phyloP scores from a whole-genome alignment of 306 rosid species.

The Cucumis melo region DNA sequence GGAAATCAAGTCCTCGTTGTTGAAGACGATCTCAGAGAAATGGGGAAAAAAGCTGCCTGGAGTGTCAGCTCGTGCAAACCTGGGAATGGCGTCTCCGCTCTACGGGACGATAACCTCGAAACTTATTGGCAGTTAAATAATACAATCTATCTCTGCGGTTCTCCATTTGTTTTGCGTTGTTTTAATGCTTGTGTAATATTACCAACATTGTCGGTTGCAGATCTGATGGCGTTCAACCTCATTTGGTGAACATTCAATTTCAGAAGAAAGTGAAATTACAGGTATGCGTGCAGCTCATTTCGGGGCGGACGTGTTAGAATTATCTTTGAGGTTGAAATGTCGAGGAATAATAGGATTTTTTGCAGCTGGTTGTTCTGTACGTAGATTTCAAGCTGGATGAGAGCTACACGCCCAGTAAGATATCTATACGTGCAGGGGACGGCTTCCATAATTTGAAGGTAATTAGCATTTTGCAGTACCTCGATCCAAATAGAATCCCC shows the following conservation, averaged over 20 bases:
- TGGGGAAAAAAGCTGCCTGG: constrained; percentile 94
- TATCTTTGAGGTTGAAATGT: background rate
- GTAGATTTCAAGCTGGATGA: constrained; percentile 92
- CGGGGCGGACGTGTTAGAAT: background rate
- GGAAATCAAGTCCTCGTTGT: constrained; percentile 33
- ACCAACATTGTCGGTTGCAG: constrained; percentile 22
- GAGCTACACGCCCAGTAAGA: constrained; percentile 81
- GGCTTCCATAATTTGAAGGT: constrained; percentile 95
- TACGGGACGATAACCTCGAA: constrained; percentile 69
- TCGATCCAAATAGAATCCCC: background rate
- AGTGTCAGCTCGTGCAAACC: constrained; percentile 94
- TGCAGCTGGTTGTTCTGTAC: constrained; percentile 64
- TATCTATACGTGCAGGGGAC: constrained; percentile 78
- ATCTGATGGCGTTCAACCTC: constrained; percentile 95
- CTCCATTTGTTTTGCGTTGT: background rate
- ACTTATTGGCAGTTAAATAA: constrained; percentile 69
- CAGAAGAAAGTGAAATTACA: constrained; percentile 85
- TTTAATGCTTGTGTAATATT: background rate
- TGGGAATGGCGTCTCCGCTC: constrained; percentile 76
- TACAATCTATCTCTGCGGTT: background rate
- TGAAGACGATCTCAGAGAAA: constrained; percentile 69
- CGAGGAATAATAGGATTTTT: background rate
- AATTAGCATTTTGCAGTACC: background rate
- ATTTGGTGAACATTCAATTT: constrained; percentile 76
- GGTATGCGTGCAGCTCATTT: constrained; percentile 15